These are phyloP conservation scores for Achaetomiella virescens DNA, from an alignment of 495 filamentous ascomycete species.

Conservation along the genomic window DNA sequence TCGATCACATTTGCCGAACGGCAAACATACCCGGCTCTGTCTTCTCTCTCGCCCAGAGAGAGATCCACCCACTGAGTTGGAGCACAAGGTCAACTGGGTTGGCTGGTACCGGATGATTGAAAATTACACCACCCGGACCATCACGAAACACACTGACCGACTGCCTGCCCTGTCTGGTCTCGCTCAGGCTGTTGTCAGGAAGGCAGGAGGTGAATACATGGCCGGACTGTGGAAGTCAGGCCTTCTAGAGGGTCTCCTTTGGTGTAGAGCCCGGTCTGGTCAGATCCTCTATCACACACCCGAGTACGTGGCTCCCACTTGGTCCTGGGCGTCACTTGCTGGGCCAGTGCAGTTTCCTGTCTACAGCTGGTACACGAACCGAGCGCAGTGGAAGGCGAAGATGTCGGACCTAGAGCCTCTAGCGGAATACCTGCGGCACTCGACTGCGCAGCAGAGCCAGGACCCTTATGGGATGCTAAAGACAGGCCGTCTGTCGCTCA, in stretches of 20 bases:
- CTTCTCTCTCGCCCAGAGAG: constrained; percentile 2
- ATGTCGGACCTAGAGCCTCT: constrained; percentile 18
- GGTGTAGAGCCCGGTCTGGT: constrained; percentile 12
- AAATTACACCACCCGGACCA: constrained; percentile 21
- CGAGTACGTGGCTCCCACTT: constrained; percentile 27
- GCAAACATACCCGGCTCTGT: constrained; percentile 9
- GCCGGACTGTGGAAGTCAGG: constrained; percentile 25
- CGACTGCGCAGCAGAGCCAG: not conserved
- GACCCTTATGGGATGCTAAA: constrained; percentile 1
- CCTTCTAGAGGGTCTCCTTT: constrained; percentile 24
- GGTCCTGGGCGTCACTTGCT: constrained; percentile 35
- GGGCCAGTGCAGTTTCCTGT: constrained; percentile 22
- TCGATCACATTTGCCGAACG: constrained; percentile 10
- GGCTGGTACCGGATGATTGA: constrained; percentile 27
- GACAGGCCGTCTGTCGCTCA: constrained; percentile 3
- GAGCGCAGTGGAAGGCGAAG: constrained; percentile 12
- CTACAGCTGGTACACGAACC: constrained; percentile 17
- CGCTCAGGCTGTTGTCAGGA: constrained; percentile 12
- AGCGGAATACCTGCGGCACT: constrained; percentile 10
- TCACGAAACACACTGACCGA: constrained; percentile 30
- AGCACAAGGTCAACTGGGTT: constrained; percentile 4
- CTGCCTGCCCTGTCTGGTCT: constrained; percentile 33
- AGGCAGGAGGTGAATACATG: constrained; percentile 16
- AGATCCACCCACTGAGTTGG: not conserved
- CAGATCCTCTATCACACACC: constrained; percentile 8